A percentile compares a stretch with the other conserved stretches of the same genome.
phyloP scores from a whole-genome alignment of 495 filamentous ascomycete species.

The Podospora didyma region DNA sequence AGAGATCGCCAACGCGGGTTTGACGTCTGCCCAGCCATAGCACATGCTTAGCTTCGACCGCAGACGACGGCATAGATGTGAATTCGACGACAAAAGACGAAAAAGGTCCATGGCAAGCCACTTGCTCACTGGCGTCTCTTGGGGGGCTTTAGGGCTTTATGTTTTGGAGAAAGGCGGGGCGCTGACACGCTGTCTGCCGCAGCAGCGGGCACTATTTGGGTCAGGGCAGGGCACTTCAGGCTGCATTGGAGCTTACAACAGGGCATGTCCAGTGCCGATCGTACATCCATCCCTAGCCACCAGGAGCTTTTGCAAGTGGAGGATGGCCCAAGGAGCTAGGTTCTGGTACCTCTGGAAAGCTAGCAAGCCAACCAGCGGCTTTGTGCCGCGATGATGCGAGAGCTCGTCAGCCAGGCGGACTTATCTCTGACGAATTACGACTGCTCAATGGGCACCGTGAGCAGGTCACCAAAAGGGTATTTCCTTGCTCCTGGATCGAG shows the following conservation, averaged over 20 bases:
- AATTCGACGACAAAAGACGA: too few relatives aligned
- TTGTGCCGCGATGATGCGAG: slow-evolving; percentile 8
- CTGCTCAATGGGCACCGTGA: not conserved
- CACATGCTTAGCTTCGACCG: not conserved
- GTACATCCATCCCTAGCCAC: too few relatives aligned
- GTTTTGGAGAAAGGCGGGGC: not conserved
- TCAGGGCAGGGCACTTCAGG: not conserved
- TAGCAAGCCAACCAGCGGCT: not conserved
- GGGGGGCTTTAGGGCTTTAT: too few relatives aligned
- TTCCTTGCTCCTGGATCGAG: not conserved
- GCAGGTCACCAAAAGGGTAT: not conserved
- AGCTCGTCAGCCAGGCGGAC: slow-evolving; percentile 7
- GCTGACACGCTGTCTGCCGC: not conserved
- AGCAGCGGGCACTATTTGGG: not conserved
- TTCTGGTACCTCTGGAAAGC: not conserved
- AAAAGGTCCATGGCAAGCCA: too few relatives aligned
- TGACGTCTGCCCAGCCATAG: slow-evolving; percentile 15
- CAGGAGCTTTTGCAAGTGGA: not conserved
- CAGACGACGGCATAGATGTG: too few relatives aligned
- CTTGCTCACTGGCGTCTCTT: too few relatives aligned
- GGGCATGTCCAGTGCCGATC: too few relatives aligned
- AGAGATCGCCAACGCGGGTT: slow-evolving; percentile 10
- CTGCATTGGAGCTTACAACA: not conserved
- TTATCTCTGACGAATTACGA: slow-evolving; percentile 14
- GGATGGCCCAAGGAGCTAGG: not conserved